Percentiles rank a stretch among this genome's conserved stretches.
phyloP scores from a whole-genome alignment of 768 basidiomycete species.

The Lentinus brumalis region DNA sequence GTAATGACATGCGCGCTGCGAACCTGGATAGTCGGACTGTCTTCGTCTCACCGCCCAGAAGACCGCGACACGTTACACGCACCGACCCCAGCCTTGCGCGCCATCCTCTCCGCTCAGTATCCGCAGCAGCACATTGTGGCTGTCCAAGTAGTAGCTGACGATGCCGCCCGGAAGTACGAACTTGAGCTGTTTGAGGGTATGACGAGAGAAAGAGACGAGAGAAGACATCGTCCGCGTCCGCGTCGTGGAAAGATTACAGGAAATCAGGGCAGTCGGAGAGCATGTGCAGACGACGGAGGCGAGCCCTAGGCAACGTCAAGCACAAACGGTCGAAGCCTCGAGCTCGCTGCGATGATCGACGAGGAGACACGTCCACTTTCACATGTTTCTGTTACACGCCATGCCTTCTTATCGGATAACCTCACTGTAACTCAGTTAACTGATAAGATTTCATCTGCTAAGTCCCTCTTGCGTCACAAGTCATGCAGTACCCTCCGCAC shows the following conservation, averaged over 20 bases:
- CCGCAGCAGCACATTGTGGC: conserved; percentile 50
- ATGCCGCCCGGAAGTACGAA: conserved; percentile 71
- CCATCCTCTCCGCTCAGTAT: conserved; percentile 38
- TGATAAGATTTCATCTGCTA: neutral
- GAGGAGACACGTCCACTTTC: neutral
- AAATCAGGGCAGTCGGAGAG: neutral
- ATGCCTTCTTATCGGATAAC: neutral
- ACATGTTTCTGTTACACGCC: neutral
- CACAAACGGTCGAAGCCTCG: neutral
- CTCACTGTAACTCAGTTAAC: neutral
- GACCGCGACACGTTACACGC: conserved; percentile 26
- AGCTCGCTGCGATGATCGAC: neutral
- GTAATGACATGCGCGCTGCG: conserved; percentile 54
- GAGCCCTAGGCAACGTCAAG: no score
- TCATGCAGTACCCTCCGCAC: neutral
- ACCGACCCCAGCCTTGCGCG: conserved; percentile 57
- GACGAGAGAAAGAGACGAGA: conserved; percentile 39
- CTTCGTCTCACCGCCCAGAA: neutral
- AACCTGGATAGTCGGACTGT: conserved; percentile 14
- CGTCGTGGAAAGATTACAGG: neutral
- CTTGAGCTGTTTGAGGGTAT: conserved; percentile 71
- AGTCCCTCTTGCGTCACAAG: neutral
- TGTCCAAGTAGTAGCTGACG: conserved; percentile 63
- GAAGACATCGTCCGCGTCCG: conserved; percentile 19
- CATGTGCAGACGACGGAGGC: neutral